Evolutionary conservation across 306 rosid genomes (phyloP).

Genomic region (Quercus suber): DNA sequence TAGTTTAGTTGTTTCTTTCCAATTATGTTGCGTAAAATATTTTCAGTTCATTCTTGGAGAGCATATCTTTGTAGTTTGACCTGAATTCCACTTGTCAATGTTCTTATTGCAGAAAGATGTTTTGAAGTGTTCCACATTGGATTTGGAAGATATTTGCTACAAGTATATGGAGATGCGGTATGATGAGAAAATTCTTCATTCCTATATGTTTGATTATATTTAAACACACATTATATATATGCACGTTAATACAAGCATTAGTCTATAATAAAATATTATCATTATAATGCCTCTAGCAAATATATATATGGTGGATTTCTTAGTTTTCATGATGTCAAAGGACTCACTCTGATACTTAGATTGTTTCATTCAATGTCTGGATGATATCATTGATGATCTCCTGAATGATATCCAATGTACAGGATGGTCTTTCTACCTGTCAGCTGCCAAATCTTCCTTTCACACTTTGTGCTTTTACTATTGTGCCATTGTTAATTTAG

Average conservation of each 20-base stretch:
- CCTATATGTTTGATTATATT: background rate
- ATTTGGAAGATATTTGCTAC: slow-evolving; percentile 52
- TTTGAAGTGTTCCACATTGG: slow-evolving; percentile 21
- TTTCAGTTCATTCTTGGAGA: background rate
- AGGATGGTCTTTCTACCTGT: background rate
- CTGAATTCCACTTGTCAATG: background rate
- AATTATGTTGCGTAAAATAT: background rate
- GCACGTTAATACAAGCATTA: background rate
- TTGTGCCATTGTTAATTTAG: slow-evolving; percentile 8
- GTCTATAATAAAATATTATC: background rate
- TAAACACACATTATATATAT: background rate
- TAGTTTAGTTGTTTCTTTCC: background rate
- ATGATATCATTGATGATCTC: no score
- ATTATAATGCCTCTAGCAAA: background rate
- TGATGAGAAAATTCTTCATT: slow-evolving; percentile 4
- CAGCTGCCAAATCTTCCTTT: background rate
- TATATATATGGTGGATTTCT: background rate
- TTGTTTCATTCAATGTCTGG: no score
- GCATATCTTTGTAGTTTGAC: background rate
- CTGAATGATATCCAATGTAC: no score
- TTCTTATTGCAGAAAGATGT: slow-evolving; percentile 36
- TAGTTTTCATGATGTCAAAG: background rate
- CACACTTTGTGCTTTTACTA: background rate
- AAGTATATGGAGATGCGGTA: slow-evolving; percentile 56
- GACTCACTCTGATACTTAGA: no score